Evolutionary conservation across 2,329 filamentous ascomycete genomes (phyloP), one percentile per base, ranked within the genome.

Genomic region (Alternaria novae-zelandiae): DNA sequence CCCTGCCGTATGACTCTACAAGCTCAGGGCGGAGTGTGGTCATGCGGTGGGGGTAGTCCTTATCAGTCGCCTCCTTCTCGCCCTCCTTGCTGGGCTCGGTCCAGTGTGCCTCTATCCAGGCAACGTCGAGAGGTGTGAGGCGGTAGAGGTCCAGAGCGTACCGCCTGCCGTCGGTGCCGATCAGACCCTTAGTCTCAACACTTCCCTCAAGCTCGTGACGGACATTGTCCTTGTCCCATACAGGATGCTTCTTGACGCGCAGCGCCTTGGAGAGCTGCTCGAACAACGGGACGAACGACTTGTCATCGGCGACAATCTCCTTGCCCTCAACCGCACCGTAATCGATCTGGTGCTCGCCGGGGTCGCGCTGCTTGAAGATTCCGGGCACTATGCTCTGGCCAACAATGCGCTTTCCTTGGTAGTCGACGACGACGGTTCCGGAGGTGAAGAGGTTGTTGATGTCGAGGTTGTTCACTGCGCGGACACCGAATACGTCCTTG

Each of bases 301-400:
- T 90, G 75, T 98, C 93, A 12, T 93, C 91, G 1, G 96, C 94
- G 55, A 99, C 93, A 25, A 97, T 88, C 70, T 99, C 96, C 82
- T 97, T 97, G 70, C 96, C 96, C 79, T 99, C 96, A 30, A 98
- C 96, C 70, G 95, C 96, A 77, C 96, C 96, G 76, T 99, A 99
- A 79, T 99, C 96, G 72, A 99, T 98, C 81, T 98, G 96, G 82
- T 97, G 96, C 87, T 99, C 96, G 56, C 94, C 96, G 28, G 94
- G 93, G 75, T 98, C 96, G 36, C 95, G 90, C 83, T 98, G 96
- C 85, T 97, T 98, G 87, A 99, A 99, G 75, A 99, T 99, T 63
- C 96, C 96, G 6, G 96, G 96, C 17, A 99, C 96, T 68, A 99
- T 97, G 75, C 94, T 98, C 83, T 99, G 96, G 36, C 93, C 96